Conservation (phyloP, 129 eudicot genomes). For the Logfia minima region DNA sequence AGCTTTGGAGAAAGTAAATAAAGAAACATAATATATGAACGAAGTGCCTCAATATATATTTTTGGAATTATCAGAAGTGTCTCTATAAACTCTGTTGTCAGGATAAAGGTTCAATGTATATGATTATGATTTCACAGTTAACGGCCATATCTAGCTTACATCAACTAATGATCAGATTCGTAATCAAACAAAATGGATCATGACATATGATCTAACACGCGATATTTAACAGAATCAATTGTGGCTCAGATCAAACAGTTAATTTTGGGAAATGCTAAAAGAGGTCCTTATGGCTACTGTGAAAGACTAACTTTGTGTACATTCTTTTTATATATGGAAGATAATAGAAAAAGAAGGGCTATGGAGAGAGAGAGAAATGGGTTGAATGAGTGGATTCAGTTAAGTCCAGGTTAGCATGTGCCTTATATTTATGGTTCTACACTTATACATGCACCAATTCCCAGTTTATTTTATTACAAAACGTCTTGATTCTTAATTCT, state of each 20-base stretch:
- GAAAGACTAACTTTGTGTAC: not conserved
- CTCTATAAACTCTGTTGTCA: not conserved
- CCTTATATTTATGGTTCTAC: not conserved
- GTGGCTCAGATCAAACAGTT: not conserved
- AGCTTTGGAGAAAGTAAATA: not conserved
- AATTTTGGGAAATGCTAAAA: not conserved
- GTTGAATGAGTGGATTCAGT: not conserved
- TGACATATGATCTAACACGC: not conserved
- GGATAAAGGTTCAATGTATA: not conserved
- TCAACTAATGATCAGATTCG: not conserved
- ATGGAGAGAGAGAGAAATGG: not conserved
- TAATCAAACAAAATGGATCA: not conserved
- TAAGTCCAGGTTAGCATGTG: slow-evolving; percentile 3
- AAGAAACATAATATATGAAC: not conserved
- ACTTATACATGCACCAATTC: not conserved
- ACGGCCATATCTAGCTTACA: not conserved
- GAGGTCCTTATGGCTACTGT: not conserved
- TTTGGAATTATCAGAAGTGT: not conserved
- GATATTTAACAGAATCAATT: not conserved
- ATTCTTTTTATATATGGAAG: not conserved
- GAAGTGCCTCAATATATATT: not conserved
- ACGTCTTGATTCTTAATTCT: slow-evolving; percentile 1
- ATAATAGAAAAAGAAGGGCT: not conserved
- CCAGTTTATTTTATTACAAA: not conserved
- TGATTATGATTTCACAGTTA: not conserved